phyloP scores from a whole-genome alignment of 352 stramenopile genomes.

The Hyaloperonospora arabidopsidis region DNA sequence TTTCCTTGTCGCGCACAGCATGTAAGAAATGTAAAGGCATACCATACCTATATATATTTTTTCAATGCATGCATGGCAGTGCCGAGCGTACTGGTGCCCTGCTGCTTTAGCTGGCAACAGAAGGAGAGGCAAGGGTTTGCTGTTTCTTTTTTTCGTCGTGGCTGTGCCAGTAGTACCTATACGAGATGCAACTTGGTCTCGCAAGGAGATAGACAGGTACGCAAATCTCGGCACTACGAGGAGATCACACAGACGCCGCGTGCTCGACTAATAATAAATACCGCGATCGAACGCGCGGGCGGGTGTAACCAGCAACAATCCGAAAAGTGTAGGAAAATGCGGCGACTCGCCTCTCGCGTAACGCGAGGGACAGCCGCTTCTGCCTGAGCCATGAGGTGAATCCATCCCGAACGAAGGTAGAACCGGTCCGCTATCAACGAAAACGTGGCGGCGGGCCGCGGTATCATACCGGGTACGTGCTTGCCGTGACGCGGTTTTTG shows the following conservation, averaged over 20 bases:
- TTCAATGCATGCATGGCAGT: neutral
- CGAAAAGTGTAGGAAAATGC: constrained; percentile 7
- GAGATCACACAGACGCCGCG: neutral
- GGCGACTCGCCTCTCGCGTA: neutral
- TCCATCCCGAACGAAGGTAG: constrained; percentile 16
- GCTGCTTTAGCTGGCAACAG: constrained; percentile 9
- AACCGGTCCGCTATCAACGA: constrained; percentile 22
- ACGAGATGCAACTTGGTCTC: neutral
- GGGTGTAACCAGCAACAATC: constrained; percentile 1
- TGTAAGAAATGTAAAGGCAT: neutral
- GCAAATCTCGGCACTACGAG: neutral
- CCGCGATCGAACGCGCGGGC: constrained; percentile 21
- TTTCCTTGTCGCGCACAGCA: neutral
- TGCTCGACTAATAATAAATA: constrained; percentile 8
- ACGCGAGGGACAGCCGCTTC: constrained; percentile 14
- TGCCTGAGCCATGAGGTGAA: constrained; percentile 27
- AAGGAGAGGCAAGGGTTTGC: constrained; percentile 8
- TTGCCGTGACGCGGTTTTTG: constrained; percentile 8
- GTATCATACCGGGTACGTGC: constrained; percentile 18
- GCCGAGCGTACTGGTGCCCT: neutral
- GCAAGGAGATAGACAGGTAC: neutral
- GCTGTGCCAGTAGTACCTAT: constrained; percentile 11
- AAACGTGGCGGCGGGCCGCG: constrained; percentile 18
- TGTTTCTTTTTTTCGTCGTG: constrained; percentile 22
- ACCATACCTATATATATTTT: neutral